These are phyloP conservation scores for Oemleria cerasiformis DNA, from an alignment of 306 rosid genomes.

Conservation along the genomic window DNA sequence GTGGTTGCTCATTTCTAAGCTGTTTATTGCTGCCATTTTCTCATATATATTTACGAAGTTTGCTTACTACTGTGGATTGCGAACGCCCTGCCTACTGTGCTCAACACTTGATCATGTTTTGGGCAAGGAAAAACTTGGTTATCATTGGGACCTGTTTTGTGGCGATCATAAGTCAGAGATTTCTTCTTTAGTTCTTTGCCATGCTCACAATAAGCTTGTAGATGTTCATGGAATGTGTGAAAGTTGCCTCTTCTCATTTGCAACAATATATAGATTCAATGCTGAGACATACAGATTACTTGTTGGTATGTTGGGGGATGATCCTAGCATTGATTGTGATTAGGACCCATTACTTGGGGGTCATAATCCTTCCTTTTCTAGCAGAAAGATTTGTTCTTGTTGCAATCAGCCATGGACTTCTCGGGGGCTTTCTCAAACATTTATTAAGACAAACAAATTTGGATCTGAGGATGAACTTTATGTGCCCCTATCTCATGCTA, in stretches of 20 bases:
- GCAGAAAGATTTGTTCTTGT: conserved; percentile 50
- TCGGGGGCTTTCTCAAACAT: conserved; percentile 27
- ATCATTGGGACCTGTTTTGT: conserved; percentile 69
- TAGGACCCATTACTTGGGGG: conserved; percentile 47
- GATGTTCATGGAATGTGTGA: conserved; percentile 76
- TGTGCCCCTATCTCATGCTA: conserved; percentile 28
- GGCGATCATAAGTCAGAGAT: conserved; percentile 62
- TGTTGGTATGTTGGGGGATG: conserved; percentile 59
- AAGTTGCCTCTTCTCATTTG: conserved; percentile 68
- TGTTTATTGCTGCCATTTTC: conserved; percentile 57
- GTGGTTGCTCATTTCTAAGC: conserved; percentile 72
- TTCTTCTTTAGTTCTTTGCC: conserved; percentile 68
- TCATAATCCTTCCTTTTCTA: conserved; percentile 1
- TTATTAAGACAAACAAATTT: conserved; percentile 35
- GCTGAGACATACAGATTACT: conserved; percentile 55
- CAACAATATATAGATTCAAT: conserved; percentile 48
- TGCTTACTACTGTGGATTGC: conserved; percentile 59
- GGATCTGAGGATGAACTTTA: conserved; percentile 49
- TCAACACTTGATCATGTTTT: conserved; percentile 91
- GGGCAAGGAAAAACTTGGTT: conserved; percentile 54
- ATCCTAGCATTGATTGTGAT: conserved; percentile 39
- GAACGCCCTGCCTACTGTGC: conserved; percentile 74
- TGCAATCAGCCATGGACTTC: conserved; percentile 50
- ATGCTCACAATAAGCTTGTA: conserved; percentile 69
- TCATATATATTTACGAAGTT: conserved; percentile 68